These are phyloP conservation scores for Schoenoplectus tabernaemontani DNA, from an alignment of 202 grass and related monocot species.

Conservation along the genomic window DNA sequence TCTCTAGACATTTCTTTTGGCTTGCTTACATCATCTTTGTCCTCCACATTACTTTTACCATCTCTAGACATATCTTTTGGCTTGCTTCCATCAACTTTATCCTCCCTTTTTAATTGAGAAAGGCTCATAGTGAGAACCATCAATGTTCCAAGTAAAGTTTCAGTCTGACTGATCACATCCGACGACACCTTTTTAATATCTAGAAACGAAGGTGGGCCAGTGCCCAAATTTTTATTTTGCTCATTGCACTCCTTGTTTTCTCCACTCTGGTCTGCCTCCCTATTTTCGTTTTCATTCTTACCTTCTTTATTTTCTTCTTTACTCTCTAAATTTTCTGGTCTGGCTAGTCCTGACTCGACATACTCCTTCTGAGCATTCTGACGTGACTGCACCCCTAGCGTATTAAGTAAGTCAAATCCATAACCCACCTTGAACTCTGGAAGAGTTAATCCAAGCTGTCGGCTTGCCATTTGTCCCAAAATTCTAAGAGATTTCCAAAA, in stretches of 20 bases:
- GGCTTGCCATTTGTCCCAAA: constrained; percentile 50
- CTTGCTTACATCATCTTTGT: no score
- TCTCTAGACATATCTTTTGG: constrained; percentile 29
- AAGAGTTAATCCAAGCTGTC: constrained; percentile 72
- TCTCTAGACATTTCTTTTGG: constrained; percentile 22
- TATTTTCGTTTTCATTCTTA: constrained; percentile 24
- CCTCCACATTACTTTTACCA: constrained; percentile 28
- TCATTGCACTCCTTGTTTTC: constrained; percentile 2
- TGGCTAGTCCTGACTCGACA: constrained; percentile 70
- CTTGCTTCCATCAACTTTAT: constrained; percentile 17
- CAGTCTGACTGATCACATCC: constrained; percentile 74
- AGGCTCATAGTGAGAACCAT: constrained; percentile 63
- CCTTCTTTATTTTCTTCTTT: constrained; percentile 17
- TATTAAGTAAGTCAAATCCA: constrained; percentile 61
- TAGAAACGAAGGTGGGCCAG: constrained; percentile 35
- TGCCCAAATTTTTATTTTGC: constrained; percentile 21
- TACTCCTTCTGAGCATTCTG: constrained; percentile 62
- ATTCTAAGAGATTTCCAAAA: constrained; percentile 73
- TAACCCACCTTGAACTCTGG: constrained; percentile 67
- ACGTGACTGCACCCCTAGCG: constrained; percentile 46
- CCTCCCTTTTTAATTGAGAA: constrained; percentile 34
- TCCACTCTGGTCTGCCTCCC: constrained; percentile 25
- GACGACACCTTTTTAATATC: constrained; percentile 70
- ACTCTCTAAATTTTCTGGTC: constrained; percentile 25
- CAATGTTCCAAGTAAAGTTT: constrained; percentile 78